Conservation (phyloP, 2,329 filamentous ascomycete species). For the Metarhizium robertsii region DNA sequence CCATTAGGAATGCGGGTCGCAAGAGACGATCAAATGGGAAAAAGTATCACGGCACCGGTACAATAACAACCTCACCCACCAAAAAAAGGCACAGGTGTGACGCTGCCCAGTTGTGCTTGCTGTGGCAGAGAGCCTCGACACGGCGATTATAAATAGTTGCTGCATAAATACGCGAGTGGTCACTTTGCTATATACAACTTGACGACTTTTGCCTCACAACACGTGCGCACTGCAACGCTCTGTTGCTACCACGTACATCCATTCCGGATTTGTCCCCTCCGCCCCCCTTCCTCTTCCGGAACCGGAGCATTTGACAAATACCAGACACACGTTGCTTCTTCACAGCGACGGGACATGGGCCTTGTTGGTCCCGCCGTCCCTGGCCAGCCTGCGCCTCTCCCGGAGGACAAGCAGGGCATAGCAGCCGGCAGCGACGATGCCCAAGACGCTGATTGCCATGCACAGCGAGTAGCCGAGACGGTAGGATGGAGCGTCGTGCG, state of each 20-base stretch:
- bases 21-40: not conserved
- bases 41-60: too few relatives aligned
- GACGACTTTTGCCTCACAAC: too few relatives aligned
- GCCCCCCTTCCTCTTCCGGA: too few relatives aligned
- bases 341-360: not conserved
- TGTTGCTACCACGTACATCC: not conserved
- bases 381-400: not conserved
- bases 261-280: not conserved
- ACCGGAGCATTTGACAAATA: too few relatives aligned
- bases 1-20: not conserved
- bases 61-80: too few relatives aligned
- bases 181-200: too few relatives aligned
- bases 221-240: not conserved
- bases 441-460: constrained; percentile 2
- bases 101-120: too few relatives aligned
- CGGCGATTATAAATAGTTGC: too few relatives aligned
- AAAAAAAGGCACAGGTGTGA: too few relatives aligned
- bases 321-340: not conserved
- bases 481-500: not conserved
- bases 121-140: too few relatives aligned
- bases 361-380: not conserved
- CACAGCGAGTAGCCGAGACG: constrained; percentile 3
- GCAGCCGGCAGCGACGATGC: not conserved
- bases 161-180: too few relatives aligned
- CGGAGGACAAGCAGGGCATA: constrained; percentile 1